These are phyloP conservation scores for Pleurostoma richardsiae DNA, from an alignment of 2,329 filamentous ascomycete species.

Conservation along the genomic window DNA sequence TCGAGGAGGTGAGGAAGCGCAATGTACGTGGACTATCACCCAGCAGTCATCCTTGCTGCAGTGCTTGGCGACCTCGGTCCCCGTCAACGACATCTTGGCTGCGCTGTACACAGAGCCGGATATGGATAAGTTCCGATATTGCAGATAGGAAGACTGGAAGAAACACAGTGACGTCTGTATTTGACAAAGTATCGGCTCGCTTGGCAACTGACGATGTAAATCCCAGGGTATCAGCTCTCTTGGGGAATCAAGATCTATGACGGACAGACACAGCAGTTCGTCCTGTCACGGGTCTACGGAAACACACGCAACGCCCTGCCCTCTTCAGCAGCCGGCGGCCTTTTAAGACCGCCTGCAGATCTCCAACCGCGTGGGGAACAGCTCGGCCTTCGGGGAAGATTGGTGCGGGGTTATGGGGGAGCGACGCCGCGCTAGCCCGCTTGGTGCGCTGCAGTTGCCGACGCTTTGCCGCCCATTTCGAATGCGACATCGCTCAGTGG, in stretches of 20 bases:
- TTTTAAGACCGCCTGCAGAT: neutral
- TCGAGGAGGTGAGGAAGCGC: neutral
- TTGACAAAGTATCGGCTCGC: neutral
- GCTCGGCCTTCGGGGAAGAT: constrained; percentile 1
- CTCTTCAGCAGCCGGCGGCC: neutral
- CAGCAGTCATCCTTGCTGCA: constrained; percentile 80
- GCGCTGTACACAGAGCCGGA: neutral
- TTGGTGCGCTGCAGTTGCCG: neutral
- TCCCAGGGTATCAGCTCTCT: neutral
- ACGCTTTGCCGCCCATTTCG: neutral
- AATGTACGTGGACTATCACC: constrained; percentile 74
- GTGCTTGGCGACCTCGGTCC: constrained; percentile 61
- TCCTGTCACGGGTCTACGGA: neutral
- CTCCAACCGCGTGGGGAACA: neutral
- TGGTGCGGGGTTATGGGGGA: constrained; percentile 2
- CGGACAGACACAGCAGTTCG: neutral
- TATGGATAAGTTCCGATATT: neutral
- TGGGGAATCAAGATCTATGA: neutral
- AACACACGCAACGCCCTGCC: neutral
- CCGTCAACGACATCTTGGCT: constrained; percentile 38
- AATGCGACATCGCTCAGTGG: neutral
- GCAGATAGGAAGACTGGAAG: neutral
- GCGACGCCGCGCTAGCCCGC: neutral
- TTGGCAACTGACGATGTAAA: neutral
- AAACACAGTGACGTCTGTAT: neutral